Evolutionary conservation across 1,284 basidiomycete genomes (phyloP).

Genomic region (Austroboletus niveus): DNA sequence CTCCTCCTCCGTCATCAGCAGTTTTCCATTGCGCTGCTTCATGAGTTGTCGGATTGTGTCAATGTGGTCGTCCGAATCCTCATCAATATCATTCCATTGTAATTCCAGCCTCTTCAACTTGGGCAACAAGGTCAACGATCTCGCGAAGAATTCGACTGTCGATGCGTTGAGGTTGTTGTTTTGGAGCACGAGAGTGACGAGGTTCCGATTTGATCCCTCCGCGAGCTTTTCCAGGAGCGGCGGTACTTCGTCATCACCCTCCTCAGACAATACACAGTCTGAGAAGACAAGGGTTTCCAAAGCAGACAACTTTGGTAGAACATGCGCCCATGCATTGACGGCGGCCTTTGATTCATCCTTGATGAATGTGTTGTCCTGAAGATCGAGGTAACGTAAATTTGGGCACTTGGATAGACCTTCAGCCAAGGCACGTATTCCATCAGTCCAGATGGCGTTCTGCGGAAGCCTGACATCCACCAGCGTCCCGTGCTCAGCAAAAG

Average conservation of each 20-base stretch:
- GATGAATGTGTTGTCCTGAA: constrained; percentile 96
- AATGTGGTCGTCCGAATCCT: constrained; percentile 71
- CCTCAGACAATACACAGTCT: constrained; percentile 82
- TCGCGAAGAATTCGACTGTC: constrained; percentile 67
- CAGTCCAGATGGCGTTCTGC: constrained; percentile 97
- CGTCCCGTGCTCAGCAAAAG: constrained; percentile 82
- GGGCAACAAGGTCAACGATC: constrained; percentile 63
- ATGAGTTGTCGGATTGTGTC: constrained; percentile 62
- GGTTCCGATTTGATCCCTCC: constrained; percentile 70
- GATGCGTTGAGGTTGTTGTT: constrained; percentile 85
- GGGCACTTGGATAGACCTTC: constrained; percentile 71
- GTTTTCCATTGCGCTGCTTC: constrained; percentile 64
- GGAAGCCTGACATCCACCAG: constrained; percentile 89
- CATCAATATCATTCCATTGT: constrained; percentile 85
- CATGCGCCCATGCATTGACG: constrained; percentile 68
- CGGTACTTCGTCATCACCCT: constrained; percentile 64
- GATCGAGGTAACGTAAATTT: constrained; percentile 76
- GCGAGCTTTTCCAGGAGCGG: constrained; percentile 64
- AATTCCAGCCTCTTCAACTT: constrained; percentile 70
- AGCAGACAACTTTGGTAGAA: constrained; percentile 69
- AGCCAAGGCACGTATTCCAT: constrained; percentile 85
- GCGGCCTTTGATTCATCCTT: constrained; percentile 58
- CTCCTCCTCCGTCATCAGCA: constrained; percentile 66
- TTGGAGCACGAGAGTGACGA: constrained; percentile 79
- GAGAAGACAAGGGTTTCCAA: constrained; percentile 85